These are phyloP conservation scores for Cladophialophora yegresii DNA, from an alignment of 2,329 filamentous ascomycete species.

Conservation along the genomic window DNA sequence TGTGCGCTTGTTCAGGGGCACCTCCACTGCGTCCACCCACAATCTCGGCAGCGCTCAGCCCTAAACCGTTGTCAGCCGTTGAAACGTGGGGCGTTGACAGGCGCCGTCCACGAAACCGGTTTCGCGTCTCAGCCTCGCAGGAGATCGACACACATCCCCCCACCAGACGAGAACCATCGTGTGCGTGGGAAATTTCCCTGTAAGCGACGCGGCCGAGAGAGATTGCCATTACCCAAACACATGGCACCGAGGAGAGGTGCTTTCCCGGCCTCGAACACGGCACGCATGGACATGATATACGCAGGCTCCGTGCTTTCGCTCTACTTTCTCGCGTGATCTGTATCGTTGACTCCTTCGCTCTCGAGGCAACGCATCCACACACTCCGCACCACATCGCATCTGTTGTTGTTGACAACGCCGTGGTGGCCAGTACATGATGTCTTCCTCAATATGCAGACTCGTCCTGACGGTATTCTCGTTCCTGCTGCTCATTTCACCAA, in stretches of 20 bases:
- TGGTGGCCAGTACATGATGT: slow-evolving; percentile 5
- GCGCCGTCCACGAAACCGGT: slow-evolving; percentile 16
- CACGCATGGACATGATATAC: not conserved
- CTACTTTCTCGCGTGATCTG: not conserved
- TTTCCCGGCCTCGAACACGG: not conserved
- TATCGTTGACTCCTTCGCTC: no score
- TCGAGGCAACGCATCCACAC: not conserved
- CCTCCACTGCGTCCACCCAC: not conserved
- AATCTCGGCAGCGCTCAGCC: slow-evolving; percentile 14
- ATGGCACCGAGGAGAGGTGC: not conserved
- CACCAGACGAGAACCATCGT: not conserved
- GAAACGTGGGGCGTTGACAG: slow-evolving; percentile 17
- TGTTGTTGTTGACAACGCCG: not conserved
- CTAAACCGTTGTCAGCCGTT: slow-evolving; percentile 12
- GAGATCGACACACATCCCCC: slow-evolving; percentile 21
- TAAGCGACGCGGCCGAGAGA: slow-evolving; percentile 10
- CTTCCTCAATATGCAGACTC: not conserved
- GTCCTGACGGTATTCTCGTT: not conserved
- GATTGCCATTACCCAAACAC: slow-evolving; percentile 11
- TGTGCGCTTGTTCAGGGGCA: not conserved
- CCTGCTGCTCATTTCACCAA: not conserved
- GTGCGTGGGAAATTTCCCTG: slow-evolving; percentile 11
- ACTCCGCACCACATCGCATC: no score
- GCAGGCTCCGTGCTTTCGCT: not conserved
- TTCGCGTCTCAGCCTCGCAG: slow-evolving; percentile 12